Base-by-base conservation (phyloP, 768 basidiomycete genomes). In the Leccinum aurantiacum region DNA sequence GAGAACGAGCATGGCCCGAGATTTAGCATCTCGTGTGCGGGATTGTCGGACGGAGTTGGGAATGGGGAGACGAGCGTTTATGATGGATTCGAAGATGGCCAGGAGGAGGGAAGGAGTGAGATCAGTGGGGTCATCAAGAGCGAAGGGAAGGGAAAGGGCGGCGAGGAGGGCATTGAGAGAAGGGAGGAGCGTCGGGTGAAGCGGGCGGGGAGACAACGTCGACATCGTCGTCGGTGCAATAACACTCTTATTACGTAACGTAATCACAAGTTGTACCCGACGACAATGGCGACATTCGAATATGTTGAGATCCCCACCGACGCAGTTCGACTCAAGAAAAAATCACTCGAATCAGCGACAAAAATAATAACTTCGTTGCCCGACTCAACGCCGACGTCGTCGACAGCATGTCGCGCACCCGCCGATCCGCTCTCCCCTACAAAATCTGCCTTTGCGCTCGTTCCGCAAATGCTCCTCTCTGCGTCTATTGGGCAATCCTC, bases 81-180 rank as follows among this genome's bases (percentile, higher is more conserved):
- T 75, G 47, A 91, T 73, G 1, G 80, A 83, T 62, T 91, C 89
- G 15, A 91, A 78, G 62, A 91, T 80, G 44, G 83, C 86, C 35
- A 92, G 80, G 24, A 92, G 79, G 8, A 92, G 79, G 1, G 85
- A 84, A 0, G 90, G 90, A 0, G 88, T 89, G 10, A 93, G 80
- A 65, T 92, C 88, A 11, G 75, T 69, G 14, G 84, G 84, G 37
- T 82, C 78, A 38, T 78, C 68, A 14, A 88, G 68, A 24, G 66
- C 64, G 50, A 85, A 75, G 3, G 83, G 82, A 19, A 86, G 70
- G 19, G 71, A 63, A 48, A 87, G 71, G 0, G 75, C 67, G 1
- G 61, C 63, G 37, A 87, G 77, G 44, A 87, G 80, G 24, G 69
- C 62, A 63, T 86, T 85, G 29, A 86, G 73, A 29, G 64, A 60